Evolutionary conservation across 139 green algal species (phyloP).

Genomic region (Volvox africanus): DNA sequence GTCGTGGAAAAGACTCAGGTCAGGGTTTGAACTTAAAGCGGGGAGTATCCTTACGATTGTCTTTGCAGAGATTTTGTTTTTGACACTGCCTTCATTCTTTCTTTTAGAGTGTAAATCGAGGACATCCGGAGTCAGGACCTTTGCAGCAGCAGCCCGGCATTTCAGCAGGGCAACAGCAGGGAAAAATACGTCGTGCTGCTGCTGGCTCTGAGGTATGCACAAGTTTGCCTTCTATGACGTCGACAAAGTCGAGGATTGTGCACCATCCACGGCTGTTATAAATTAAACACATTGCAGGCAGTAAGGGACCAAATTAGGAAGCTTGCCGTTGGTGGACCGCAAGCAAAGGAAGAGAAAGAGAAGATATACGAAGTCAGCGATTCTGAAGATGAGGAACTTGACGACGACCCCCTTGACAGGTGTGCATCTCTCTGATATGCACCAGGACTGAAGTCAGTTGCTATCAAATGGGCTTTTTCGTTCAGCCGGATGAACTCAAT

Average conservation of each 20-base stretch:
- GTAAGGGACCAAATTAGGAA: conserved; percentile 75
- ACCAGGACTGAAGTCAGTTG: too few species aligned
- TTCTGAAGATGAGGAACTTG: conserved; percentile 73
- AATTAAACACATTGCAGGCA: conserved; percentile 47
- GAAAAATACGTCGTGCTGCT: conserved; percentile 66
- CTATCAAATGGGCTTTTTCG: too few species aligned
- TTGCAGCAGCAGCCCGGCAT: neutral
- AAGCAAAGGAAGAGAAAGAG: conserved; percentile 55
- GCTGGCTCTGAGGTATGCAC: conserved; percentile 64
- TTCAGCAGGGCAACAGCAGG: neutral
- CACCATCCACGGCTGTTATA: neutral
- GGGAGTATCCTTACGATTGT: neutral
- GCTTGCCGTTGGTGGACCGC: conserved; percentile 62
- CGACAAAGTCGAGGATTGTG: neutral
- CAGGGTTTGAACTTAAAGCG: neutral
- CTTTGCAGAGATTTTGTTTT: too few species aligned
- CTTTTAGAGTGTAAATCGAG: conserved; percentile 32
- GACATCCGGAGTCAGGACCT: conserved; percentile 3
- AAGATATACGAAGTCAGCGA: conserved; percentile 70
- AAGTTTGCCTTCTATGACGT: neutral
- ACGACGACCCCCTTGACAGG: conserved; percentile 24
- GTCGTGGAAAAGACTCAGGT: conserved; percentile 45
- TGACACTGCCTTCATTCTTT: too few species aligned
- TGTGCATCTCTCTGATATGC: neutral
- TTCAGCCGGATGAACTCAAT: neutral